Evolutionary conservation across 176 grass and related monocot genomes (phyloP), one percentile per base, ranked within the genome.

Genomic region (Alloteropsis semialata): DNA sequence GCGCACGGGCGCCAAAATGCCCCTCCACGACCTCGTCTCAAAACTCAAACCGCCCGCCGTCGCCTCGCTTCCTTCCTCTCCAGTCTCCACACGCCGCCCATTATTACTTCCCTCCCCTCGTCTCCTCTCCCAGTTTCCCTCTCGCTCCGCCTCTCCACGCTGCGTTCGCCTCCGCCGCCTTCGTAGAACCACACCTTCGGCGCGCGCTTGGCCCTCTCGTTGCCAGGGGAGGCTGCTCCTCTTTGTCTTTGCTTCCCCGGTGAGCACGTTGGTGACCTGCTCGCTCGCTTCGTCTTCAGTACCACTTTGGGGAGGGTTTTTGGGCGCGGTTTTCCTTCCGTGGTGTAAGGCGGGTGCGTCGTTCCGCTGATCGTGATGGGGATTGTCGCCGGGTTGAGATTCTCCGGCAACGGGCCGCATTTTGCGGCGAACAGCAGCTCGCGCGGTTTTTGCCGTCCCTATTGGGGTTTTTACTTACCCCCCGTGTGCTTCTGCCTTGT

Each of bases 1-100:
- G 22, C 34, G 28, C 45, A 32, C 29, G 60, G 60, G 59, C 76
- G 76, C 76, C 76, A 79, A 65, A 78, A 65, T 45, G 60, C 29
- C 17, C 22, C 69, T 13, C 54, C 4, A 44, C 39, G 21, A 19
- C 2, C 13, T 21, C 21, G 18, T 15, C 27, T 29, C 22, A 60
- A 68, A 74, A 53, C 49, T 58, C 65, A n/a, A 72, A 53, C 7
- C 7, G 7, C 21, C 56, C 19, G 15, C 22, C 5, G 39, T 13
- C 27, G 30, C 54, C 37, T 60, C 49, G 53, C 27, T 0, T 70
- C 30, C 67, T 14, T 70, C 67, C 39, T 70, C 60, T 66, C 15
- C 10, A 4, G n/a, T 36, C 34, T 36, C 34, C 34, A 36, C 34
- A 36, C 34, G 3, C 3, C 34, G 5, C 34, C 39, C 25, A 77